Conservation (phyloP, 1,284 basidiomycete genomes). For the Leccinum subrobustum region DNA sequence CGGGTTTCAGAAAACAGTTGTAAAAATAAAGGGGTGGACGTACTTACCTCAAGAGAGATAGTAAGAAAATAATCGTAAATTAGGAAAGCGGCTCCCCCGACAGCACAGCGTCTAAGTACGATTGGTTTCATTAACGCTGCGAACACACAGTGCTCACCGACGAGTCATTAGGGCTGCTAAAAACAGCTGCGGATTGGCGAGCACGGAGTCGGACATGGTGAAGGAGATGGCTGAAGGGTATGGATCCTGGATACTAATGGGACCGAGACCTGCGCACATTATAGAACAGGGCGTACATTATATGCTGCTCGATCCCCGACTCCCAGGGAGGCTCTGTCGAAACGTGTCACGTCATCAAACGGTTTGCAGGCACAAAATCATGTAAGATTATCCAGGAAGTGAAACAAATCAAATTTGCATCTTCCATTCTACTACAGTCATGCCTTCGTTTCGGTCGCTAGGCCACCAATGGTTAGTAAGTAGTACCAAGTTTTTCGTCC, state of each 20-base stretch:
- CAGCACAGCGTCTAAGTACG: background rate
- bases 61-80: background rate
- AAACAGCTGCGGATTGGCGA: background rate
- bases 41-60: too few species aligned
- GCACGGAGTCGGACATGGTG: background rate
- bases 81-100: conserved; percentile 4
- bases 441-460: too few species aligned
- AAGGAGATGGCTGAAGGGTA: background rate
- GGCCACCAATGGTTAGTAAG: too few species aligned
- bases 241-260: background rate
- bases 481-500: too few species aligned
- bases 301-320: background rate
- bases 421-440: too few species aligned
- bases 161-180: background rate
- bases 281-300: background rate
- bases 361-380: too few species aligned
- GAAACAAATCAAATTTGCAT: too few species aligned
- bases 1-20: too few species aligned
- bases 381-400: too few species aligned
- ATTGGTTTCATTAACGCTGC: background rate
- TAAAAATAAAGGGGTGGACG: too few species aligned
- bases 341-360: too few species aligned
- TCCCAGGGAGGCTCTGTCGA: too few species aligned
- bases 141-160: background rate
- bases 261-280: background rate